phyloP scores from a whole-genome alignment of 345 rosid species.

The Arabis alpina region DNA sequence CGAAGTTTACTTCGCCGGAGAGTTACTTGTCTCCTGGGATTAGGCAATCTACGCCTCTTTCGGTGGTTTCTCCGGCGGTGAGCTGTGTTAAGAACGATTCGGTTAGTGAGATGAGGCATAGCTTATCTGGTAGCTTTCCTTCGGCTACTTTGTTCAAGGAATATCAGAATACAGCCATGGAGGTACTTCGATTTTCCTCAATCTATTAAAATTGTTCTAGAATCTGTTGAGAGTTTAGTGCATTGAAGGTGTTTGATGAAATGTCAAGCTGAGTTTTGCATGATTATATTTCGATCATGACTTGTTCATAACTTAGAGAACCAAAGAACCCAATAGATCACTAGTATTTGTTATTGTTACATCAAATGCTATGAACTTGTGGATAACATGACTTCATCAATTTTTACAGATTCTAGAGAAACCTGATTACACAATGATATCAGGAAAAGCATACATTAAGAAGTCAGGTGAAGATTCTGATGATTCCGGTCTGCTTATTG shows the following conservation, averaged over 20 bases:
- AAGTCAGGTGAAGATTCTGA: slow-evolving; percentile 67
- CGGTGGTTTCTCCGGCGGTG: slow-evolving; percentile 48
- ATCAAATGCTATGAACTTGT: not conserved
- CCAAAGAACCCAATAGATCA: not conserved
- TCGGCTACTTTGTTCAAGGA: slow-evolving; percentile 88
- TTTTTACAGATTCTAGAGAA: slow-evolving; percentile 83
- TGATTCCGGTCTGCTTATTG: not conserved
- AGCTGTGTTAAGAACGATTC: slow-evolving; percentile 49
- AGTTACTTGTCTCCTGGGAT: slow-evolving; percentile 75
- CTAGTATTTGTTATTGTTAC: not conserved
- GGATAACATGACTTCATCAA: slow-evolving; percentile 27
- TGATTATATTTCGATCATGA: not conserved
- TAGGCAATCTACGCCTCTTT: slow-evolving; percentile 41
- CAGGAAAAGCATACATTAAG: slow-evolving; percentile 84
- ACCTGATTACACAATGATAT: slow-evolving; percentile 82
- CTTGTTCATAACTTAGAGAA: not conserved
- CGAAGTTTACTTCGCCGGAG: slow-evolving; percentile 58
- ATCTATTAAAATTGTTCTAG: not conserved
- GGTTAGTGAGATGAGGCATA: slow-evolving; percentile 60
- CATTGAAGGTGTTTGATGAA: slow-evolving; percentile 44
- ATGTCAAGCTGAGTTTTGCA: not conserved
- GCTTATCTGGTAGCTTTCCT: slow-evolving; percentile 81
- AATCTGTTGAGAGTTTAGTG: slow-evolving; percentile 17
- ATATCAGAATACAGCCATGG: slow-evolving; percentile 87
- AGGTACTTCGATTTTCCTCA: slow-evolving; percentile 50